Evolutionary conservation across 768 basidiomycete species (phyloP).

Genomic region (Lactarius hengduanensis): DNA sequence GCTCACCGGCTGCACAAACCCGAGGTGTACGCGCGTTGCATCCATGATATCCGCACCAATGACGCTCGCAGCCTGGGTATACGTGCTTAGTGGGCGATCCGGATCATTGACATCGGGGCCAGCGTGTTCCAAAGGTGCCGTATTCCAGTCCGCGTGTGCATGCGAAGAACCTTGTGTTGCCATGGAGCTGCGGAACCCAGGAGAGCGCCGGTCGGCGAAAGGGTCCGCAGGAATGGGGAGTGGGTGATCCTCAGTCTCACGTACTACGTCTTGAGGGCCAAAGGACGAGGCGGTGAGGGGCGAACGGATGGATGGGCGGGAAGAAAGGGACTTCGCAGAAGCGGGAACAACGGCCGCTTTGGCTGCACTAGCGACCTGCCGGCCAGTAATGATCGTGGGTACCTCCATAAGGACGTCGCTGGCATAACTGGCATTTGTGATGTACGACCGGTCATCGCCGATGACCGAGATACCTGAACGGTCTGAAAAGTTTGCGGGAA

Average conservation of each 20-base stretch:
- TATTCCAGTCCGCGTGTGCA: constrained; percentile 32
- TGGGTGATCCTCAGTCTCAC: constrained; percentile 43
- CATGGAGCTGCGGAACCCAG: constrained; percentile 34
- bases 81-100: constrained; percentile 60
- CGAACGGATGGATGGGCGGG: constrained; percentile 51
- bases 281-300: constrained; percentile 72
- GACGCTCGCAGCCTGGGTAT: constrained; percentile 49
- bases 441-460: constrained; percentile 61
- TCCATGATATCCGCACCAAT: constrained; percentile 54
- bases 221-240: constrained; percentile 45
- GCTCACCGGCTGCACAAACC: constrained; percentile 39
- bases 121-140: constrained; percentile 13
- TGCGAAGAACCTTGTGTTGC: constrained; percentile 28
- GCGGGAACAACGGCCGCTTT: constrained; percentile 70
- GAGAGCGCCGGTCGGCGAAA: constrained; percentile 61
- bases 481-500: constrained; percentile 39
- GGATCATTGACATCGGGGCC: constrained; percentile 34
- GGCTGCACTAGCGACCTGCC: constrained; percentile 72
- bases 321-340: constrained; percentile 42
- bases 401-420: constrained; percentile 81
- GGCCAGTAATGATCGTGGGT: constrained; percentile 75
- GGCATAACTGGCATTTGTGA: constrained; percentile 71
- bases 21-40: constrained; percentile 67
- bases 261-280: constrained; percentile 62
- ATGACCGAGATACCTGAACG: constrained; percentile 48